phyloP scores from a whole-genome alignment of 805 yeast genomes.

The Schizosaccharomyces osmophilus region DNA sequence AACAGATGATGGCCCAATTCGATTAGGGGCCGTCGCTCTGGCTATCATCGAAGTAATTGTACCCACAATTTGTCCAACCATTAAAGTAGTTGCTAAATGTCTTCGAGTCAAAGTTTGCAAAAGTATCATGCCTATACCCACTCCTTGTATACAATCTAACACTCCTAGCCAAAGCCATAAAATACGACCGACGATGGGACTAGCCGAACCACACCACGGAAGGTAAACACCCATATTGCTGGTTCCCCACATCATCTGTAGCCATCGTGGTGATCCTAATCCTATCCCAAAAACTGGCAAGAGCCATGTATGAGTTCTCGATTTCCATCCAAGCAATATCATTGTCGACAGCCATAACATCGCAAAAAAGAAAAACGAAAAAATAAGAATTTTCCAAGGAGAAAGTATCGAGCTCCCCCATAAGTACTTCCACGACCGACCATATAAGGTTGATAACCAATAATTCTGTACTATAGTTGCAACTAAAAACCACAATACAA shows the following conservation, averaged over 20 bases:
- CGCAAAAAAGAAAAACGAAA: not conserved
- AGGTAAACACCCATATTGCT: constrained; percentile 1
- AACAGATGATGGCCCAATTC: not conserved
- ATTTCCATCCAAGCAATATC: not conserved
- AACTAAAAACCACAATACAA: constrained; percentile 1
- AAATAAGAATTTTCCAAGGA: not conserved
- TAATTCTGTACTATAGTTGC: not conserved
- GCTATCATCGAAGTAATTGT: not conserved
- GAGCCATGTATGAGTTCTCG: constrained; percentile 1
- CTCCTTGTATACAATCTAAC: not conserved
- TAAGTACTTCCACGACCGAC: constrained; percentile 1
- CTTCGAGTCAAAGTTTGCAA: not conserved
- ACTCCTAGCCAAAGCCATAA: constrained; percentile 2
- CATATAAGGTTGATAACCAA: constrained; percentile 1
- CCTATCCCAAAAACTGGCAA: constrained; percentile 1
- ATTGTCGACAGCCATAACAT: not conserved
- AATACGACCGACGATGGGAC: not conserved
- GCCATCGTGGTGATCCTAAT: constrained; percentile 1
- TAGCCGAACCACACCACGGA: not conserved
- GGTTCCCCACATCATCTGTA: constrained; percentile 2
- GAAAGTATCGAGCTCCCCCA: not conserved
- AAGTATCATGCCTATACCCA: constrained; percentile 1
- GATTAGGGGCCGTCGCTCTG: constrained; percentile 1
- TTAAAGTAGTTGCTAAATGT: not conserved
- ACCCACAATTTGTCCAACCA: not conserved